Evolutionary conservation across 2,329 filamentous ascomycete species (phyloP), one percentile per base, ranked within the genome.

Genomic region (Ophioceras dolichostomum): DNA sequence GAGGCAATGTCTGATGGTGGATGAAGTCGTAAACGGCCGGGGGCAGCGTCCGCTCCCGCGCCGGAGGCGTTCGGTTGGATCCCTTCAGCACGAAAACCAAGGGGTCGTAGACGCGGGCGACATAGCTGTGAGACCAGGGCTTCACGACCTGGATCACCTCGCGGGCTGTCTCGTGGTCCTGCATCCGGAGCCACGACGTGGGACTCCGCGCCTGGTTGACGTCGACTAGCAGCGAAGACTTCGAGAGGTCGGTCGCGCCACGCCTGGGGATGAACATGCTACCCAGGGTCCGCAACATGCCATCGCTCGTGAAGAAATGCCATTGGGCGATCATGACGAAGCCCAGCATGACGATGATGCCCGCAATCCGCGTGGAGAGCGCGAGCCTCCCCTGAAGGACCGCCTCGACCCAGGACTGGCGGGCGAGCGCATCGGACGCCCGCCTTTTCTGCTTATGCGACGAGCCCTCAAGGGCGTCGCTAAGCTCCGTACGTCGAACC

Each of bases 91-190:
- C 79, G 43, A 88, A 79, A 3, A 86, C 68, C 4, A 86, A 59
- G 2, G 83, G 83, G 29, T 87, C 77, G 49, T 82, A 84, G 1
- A 88, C 79, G 32, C 72, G 70, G 17, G 83, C 82, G 14, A 84
- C 64, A 51, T 86, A 84, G 53, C 76, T 82, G 49, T 83, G 70
- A 2, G 76, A 72, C 38, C 69, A 64, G 6, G 83, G 83, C 45
- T 84, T 86, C 47, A 87, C 70, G 22, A 83, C 71, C n/a, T 74
- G 68, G 52, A 88, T 84, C 13, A 88, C 70, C 49, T 88, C 83
- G 27, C 71, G 72, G 3, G 82, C 83, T 1, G 82, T 86, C 49
- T 84, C 79, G 47, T 86, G 81, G 47, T 88, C 83, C 53, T 88
- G 83, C 39, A 86, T 65, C 19, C 73, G 70, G 35, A 88, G 64